Base-by-base conservation (phyloP, 305 asterid species). In the Ilex paraguariensis region DNA sequence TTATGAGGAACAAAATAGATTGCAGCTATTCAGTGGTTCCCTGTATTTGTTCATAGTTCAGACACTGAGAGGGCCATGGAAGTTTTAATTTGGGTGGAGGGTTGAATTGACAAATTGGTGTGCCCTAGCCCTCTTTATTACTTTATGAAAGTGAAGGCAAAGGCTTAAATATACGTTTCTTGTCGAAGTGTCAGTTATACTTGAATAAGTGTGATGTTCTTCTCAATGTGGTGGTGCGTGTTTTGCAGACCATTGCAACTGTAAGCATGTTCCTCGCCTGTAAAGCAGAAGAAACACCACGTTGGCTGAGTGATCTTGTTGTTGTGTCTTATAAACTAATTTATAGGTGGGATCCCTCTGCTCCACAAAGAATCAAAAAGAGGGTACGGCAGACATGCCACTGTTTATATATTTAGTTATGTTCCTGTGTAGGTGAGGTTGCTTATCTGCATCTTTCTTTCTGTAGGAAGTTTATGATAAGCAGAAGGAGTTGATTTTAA, bases 251-350 rank as follows among this genome's bases (percentile, higher is more conserved):
- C 7, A 56, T 82, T 59, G 83, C 88, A 14, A 73, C 79, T 70
- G 71, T 75, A 32, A 64, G 81, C 79, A 73, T 85, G 83, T 82
- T 85, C 72, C 80, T 82, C n/a, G 84, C 87, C 21, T 69, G 84
- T 73, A 85, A 82, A 77, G 77, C 75, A 10, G 89, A 82, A 62
- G 93, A 82, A 60, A 85, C 89, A 12, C 84, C 89, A 28, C 71
- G 87, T 31, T 75, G 78, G 72, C 67, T 85, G 61, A 77, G 70
- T 54, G 76, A 85, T 64, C 42, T 82, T 45, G 59, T 73, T 66
- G 77, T 75, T 59, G 73, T 61, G 67, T 61, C 89, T 45, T 82
- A 82, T 59, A 73, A 76, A 55, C 66, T 80, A 62, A 72, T 72
- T 72, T 69, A 77, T 62, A 68, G 67, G 60, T 72, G 89, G 79